Conservation (phyloP, 768 basidiomycete species). For the Neoboletus magnificus region DNA sequence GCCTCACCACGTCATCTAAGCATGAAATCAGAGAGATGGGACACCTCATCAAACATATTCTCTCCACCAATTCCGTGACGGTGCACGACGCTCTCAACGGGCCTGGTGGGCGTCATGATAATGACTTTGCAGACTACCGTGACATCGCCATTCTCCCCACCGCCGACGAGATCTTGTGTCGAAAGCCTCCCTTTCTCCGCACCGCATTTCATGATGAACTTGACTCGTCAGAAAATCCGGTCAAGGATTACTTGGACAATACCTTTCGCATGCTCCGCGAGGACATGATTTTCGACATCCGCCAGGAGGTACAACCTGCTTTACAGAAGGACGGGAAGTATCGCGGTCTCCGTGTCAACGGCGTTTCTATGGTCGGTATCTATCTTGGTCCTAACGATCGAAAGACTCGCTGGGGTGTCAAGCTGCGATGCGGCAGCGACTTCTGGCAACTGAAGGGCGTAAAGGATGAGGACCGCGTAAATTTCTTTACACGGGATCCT, state of each 20-base stretch:
- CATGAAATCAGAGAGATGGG: conserved; percentile 31
- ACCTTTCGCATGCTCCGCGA: conserved; percentile 64
- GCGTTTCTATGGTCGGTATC: conserved; percentile 36
- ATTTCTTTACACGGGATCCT: conserved; percentile 33
- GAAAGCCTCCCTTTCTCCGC: conserved; percentile 48
- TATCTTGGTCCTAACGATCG: conserved; percentile 25
- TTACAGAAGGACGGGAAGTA: conserved; percentile 35
- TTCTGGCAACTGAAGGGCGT: conserved; percentile 33
- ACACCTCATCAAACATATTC: conserved; percentile 40
- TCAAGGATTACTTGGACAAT: conserved; percentile 53
- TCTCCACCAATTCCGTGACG: conserved; percentile 21
- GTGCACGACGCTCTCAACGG: conserved; percentile 16
- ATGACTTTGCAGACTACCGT: conserved; percentile 58
- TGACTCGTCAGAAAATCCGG: conserved; percentile 26
- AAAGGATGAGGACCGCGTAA: conserved; percentile 29
- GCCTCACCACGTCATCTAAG: conserved; percentile 22
- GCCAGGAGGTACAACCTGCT: conserved; percentile 47
- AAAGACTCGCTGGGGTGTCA: conserved; percentile 40
- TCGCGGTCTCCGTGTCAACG: conserved; percentile 32
- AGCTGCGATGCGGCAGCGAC: conserved; percentile 34
- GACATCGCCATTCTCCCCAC: conserved; percentile 61
- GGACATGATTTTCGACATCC: conserved; percentile 57
- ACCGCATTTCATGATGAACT: conserved; percentile 26
- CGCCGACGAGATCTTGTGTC: conserved; percentile 50
- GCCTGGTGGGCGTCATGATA: conserved; percentile 69